These are phyloP conservation scores for Alternaria ventricosa DNA, from an alignment of 2,329 filamentous ascomycete species.

Conservation along the genomic window DNA sequence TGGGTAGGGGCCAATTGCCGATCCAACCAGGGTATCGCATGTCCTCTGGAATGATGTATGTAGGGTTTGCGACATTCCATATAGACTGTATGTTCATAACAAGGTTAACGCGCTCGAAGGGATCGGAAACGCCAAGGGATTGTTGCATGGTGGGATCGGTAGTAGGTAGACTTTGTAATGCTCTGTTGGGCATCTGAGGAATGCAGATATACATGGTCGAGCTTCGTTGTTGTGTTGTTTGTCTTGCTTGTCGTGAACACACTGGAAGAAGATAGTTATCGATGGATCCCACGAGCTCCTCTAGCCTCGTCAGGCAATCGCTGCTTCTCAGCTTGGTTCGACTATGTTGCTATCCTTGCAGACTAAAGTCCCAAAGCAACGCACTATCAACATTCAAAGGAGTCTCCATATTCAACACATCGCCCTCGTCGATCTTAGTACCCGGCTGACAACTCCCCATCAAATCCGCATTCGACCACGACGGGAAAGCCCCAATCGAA, in stretches of 20 bases:
- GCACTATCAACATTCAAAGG: not conserved
- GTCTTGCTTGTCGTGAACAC: not conserved
- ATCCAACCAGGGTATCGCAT: not conserved
- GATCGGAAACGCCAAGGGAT: too few species aligned
- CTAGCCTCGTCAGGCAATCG: not conserved
- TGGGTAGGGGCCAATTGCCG: not conserved
- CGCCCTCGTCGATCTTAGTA: not conserved
- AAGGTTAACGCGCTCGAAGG: not conserved
- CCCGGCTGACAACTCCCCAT: not conserved
- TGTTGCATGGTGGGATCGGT: not conserved
- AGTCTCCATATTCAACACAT: not conserved
- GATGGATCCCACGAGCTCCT: rapidly evolving
- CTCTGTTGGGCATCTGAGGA: not conserved
- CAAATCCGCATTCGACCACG: not conserved
- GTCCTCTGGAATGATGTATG: not conserved
- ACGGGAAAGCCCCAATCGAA: not conserved
- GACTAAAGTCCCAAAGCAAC: not conserved
- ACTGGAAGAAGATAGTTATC: not conserved
- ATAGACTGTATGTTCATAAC: not conserved
- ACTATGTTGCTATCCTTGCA: not conserved
- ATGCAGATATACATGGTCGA: not conserved
- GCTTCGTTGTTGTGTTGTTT: not conserved
- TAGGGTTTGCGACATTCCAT: not conserved
- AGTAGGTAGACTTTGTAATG: not conserved
- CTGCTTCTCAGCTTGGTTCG: not conserved